These are phyloP conservation scores for Antarctomyces pellizariae DNA, from an alignment of 495 filamentous ascomycete species.

Conservation along the genomic window DNA sequence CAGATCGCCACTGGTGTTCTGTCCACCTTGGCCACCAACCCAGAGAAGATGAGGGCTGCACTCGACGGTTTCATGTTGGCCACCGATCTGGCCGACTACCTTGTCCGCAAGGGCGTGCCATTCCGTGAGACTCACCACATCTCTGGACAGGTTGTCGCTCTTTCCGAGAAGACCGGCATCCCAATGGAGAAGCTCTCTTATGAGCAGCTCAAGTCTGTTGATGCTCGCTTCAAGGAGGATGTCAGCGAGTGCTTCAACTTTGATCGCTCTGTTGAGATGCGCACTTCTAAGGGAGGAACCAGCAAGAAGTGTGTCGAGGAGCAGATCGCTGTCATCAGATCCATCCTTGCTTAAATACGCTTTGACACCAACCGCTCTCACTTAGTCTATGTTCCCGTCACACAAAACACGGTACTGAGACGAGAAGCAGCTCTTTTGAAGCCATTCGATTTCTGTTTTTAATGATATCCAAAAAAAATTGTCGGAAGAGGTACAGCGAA, in stretches of 20 bases:
- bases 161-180: conserved; percentile 34
- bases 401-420: too few relatives aligned
- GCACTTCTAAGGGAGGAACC: conserved; percentile 59
- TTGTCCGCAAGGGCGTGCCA: conserved; percentile 72
- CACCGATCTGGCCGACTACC: conserved; percentile 74
- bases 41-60: conserved; percentile 44
- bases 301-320: conserved; percentile 49
- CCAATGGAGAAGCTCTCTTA: conserved; percentile 59
- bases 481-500: too few relatives aligned
- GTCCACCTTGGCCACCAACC: conserved; percentile 25
- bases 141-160: conserved; percentile 53
- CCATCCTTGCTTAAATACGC: too few relatives aligned
- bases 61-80: conserved; percentile 16
- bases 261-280: conserved; percentile 65
- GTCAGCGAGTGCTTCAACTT: conserved; percentile 56
- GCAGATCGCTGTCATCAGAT: too few relatives aligned
- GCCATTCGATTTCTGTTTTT: too few relatives aligned
- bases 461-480: too few relatives aligned
- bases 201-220: conserved; percentile 45
- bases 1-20: conserved; percentile 37
- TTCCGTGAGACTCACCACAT: conserved; percentile 81
- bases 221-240: conserved; percentile 52
- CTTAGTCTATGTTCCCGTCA: too few relatives aligned
- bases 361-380: too few relatives aligned
- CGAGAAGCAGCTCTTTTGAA: too few relatives aligned